Conservation (phyloP, 495 filamentous ascomycete genomes). For the Lentithecium fluviatile region DNA sequence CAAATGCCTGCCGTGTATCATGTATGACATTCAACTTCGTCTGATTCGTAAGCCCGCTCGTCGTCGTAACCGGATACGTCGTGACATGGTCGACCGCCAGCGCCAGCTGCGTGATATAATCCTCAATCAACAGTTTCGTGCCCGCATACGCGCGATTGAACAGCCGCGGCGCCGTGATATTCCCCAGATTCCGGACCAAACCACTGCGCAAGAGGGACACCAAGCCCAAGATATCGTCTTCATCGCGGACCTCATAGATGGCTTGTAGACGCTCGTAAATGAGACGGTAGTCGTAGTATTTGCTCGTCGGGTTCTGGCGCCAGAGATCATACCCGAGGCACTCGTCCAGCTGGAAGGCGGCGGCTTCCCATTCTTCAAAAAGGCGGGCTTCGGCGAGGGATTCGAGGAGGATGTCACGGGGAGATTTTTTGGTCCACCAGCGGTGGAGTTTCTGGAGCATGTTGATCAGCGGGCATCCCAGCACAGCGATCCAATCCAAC, state of each 20-base stretch:
- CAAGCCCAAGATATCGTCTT: conserved; percentile 70
- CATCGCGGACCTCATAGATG: conserved; percentile 70
- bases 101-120: conserved; percentile 83
- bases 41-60: conserved; percentile 70
- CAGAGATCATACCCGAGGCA: conserved; percentile 77
- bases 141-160: conserved; percentile 85
- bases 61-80: conserved; percentile 61
- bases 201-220: conserved; percentile 81
- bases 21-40: conserved; percentile 84
- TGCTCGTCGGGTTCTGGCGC: conserved; percentile 77
- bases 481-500: background rate
- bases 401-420: conserved; percentile 55
- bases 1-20: conserved; percentile 88
- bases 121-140: conserved; percentile 85
- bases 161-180: conserved; percentile 79
- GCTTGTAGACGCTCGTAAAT: conserved; percentile 74
- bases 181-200: conserved; percentile 85
- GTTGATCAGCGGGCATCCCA: conserved; percentile 6
- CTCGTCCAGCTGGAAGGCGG: conserved; percentile 76
- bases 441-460: conserved; percentile 52
- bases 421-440: conserved; percentile 57
- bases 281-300: conserved; percentile 84
- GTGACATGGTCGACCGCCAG: conserved; percentile 76
- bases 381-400: conserved; percentile 60
- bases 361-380: conserved; percentile 83